These are phyloP conservation scores for Oryza coarctata DNA, from an alignment of 176 grass and related monocot genomes.

Conservation along the genomic window DNA sequence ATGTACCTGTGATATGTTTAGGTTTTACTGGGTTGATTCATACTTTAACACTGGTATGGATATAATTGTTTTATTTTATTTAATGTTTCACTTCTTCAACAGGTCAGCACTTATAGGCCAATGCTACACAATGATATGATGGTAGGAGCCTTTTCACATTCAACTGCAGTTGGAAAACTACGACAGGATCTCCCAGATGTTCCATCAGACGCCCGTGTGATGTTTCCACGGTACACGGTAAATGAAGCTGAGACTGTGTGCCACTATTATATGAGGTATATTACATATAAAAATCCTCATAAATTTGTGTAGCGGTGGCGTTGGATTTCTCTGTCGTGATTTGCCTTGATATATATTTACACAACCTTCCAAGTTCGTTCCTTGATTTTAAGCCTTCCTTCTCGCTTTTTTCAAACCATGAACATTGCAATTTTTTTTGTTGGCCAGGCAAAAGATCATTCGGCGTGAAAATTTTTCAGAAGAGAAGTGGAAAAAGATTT, in stretches of 20 bases:
- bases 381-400: not conserved
- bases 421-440: constrained; percentile 18
- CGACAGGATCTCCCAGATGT: constrained; percentile 85
- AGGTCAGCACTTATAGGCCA: constrained; percentile 84
- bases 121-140: constrained; percentile 97
- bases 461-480: constrained; percentile 76
- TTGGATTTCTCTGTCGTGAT: constrained; percentile 11
- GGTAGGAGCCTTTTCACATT: constrained; percentile 95
- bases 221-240: constrained; percentile 81
- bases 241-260: constrained; percentile 82
- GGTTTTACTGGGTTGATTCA: not conserved
- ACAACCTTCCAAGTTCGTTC: not conserved
- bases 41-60: not conserved
- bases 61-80: not conserved
- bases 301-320: constrained; percentile 4
- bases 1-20: not conserved
- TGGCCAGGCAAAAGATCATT: constrained; percentile 92
- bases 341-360: not conserved
- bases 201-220: constrained; percentile 61
- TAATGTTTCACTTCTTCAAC: constrained; percentile 36
- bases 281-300: not conserved
- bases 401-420: constrained; percentile 19
- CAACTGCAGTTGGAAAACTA: constrained; percentile 92
- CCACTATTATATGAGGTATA: constrained; percentile 96
- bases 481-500: constrained; percentile 94